These are phyloP conservation scores for Mycena olivaceomarginata DNA, from an alignment of 768 basidiomycete species.

Conservation along the genomic window DNA sequence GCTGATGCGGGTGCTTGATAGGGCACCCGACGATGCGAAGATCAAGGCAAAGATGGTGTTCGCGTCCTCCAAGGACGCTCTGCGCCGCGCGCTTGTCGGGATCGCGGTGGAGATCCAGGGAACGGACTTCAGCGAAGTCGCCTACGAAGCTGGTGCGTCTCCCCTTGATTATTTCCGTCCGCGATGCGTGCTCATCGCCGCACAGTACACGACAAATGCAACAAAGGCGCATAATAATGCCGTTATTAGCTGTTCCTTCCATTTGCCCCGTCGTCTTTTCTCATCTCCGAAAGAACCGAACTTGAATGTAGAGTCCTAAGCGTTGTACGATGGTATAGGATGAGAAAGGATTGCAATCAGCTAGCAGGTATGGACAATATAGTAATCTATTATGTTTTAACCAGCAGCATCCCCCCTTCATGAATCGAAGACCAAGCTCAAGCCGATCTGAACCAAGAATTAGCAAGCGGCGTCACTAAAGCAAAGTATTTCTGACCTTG, in stretches of 20 bases:
- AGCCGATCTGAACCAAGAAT: conserved; percentile 72
- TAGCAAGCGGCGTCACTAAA: background rate
- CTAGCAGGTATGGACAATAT: conserved; percentile 37
- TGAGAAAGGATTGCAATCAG: conserved; percentile 33
- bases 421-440: conserved; percentile 84
- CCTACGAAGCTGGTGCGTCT: conserved; percentile 79
- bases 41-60: conserved; percentile 96
- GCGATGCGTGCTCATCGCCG: conserved; percentile 2
- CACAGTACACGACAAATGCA: conserved; percentile 58
- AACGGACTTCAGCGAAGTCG: conserved; percentile 85
- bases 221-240: conserved; percentile 48
- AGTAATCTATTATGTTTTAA: conserved; percentile 18
- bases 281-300: conserved; percentile 28
- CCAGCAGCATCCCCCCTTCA: conserved; percentile 57
- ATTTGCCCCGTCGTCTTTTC: conserved; percentile 32
- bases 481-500: conserved; percentile 68
- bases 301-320: conserved; percentile 38
- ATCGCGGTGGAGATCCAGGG: conserved; percentile 91
- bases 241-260: conserved; percentile 36
- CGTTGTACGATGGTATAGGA: background rate
- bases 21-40: conserved; percentile 91
- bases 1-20: conserved; percentile 60
- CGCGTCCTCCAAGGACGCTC: conserved; percentile 90
- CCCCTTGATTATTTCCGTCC: background rate
- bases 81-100: conserved; percentile 85